phyloP scores from a whole-genome alignment of 345 rosid genomes.

The Geranium brycei region DNA sequence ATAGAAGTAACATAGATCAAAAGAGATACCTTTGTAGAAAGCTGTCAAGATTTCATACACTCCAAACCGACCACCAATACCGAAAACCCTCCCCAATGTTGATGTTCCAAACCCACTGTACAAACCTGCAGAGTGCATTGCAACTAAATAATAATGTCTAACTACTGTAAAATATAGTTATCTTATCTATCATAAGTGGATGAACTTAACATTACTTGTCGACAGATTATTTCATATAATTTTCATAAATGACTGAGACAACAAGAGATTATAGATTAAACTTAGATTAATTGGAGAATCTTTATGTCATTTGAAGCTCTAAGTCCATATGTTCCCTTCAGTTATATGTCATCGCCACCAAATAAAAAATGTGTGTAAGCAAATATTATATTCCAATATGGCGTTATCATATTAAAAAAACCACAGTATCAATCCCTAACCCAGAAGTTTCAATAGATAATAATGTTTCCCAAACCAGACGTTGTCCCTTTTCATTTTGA shows the following conservation, averaged over 20 bases:
- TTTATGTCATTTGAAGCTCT: not conserved
- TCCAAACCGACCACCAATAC: slow-evolving; percentile 74
- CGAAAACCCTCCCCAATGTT: slow-evolving; percentile 48
- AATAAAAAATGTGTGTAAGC: not conserved
- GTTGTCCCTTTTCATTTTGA: not conserved
- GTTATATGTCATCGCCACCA: too few species aligned
- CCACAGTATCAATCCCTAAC: not conserved
- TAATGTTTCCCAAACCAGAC: not conserved
- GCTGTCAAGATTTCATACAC: slow-evolving; percentile 70
- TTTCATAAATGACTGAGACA: not conserved
- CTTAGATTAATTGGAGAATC: not conserved
- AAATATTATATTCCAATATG: not conserved
- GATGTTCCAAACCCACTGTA: slow-evolving; percentile 66
- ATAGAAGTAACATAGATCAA: not conserved
- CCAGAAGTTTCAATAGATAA: not conserved
- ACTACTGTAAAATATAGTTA: not conserved
- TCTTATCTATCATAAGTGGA: not conserved
- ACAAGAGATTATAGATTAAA: not conserved
- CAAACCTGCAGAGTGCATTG: slow-evolving; percentile 38
- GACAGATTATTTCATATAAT: too few species aligned
- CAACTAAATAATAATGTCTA: not conserved
- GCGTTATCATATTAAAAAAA: not conserved
- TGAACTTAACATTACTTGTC: too few species aligned
- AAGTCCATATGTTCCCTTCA: not conserved
- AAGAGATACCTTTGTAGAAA: slow-evolving; percentile 52